phyloP scores from a whole-genome alignment of 2,329 filamentous ascomycete species.

The Verticillium longisporum region DNA sequence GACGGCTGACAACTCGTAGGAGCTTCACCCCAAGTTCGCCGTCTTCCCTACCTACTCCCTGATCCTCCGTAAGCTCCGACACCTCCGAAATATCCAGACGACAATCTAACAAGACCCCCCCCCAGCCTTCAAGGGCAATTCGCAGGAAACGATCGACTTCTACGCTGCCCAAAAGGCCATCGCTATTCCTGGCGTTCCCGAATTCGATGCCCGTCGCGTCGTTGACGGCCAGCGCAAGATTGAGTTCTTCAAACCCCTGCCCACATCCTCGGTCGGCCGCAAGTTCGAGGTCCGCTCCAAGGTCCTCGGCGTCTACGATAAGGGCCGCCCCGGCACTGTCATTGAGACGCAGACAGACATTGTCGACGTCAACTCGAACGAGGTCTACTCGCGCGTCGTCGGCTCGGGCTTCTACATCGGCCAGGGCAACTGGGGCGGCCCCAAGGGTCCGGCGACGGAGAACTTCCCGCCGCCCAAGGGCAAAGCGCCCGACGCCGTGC shows the following conservation, averaged over 20 bases:
- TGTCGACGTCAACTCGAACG: constrained; percentile 61
- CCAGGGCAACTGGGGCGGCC: constrained; percentile 78
- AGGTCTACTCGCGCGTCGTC: constrained; percentile 64
- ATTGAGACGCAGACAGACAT: constrained; percentile 73
- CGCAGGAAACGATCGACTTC: constrained; percentile 77
- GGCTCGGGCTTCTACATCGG: constrained; percentile 74
- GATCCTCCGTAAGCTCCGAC: constrained; percentile 57
- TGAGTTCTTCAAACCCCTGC: constrained; percentile 69
- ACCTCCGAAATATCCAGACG: neutral
- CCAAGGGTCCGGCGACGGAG: constrained; percentile 75
- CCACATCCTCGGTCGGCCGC: constrained; percentile 61
- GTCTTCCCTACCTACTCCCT: constrained; percentile 87
- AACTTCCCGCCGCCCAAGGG: constrained; percentile 72
- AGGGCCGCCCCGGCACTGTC: constrained; percentile 76
- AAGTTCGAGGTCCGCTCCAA: constrained; percentile 72
- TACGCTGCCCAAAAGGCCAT: constrained; percentile 61
- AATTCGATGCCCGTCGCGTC: constrained; percentile 66
- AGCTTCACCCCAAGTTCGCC: constrained; percentile 78
- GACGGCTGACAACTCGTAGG: constrained; percentile 38
- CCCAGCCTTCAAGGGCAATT: constrained; percentile 66
- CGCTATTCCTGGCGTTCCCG: constrained; percentile 69
- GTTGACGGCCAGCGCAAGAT: constrained; percentile 82
- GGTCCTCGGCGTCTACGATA: constrained; percentile 83
- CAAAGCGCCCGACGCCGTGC: constrained; percentile 62
- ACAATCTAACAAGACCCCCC: neutral